These are phyloP conservation scores for Begonia loranthoides DNA, from an alignment of 306 rosid species.

Conservation along the genomic window DNA sequence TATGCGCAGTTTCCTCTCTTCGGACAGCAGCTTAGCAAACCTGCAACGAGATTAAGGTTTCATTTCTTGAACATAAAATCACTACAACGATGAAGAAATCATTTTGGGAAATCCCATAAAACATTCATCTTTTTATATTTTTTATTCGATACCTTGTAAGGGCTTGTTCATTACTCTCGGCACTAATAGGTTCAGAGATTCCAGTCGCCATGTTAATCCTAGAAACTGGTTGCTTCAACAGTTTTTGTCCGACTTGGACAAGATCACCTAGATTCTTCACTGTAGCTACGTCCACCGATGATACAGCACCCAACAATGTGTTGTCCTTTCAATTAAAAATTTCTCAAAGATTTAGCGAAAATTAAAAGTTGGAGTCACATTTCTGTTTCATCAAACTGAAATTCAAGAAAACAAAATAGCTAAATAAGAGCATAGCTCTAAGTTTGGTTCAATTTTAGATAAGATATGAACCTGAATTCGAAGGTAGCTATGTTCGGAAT, in stretches of 20 bases:
- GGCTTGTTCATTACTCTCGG: slow-evolving; percentile 15
- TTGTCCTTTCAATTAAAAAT: slow-evolving; percentile 11
- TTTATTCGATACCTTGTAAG: slow-evolving; percentile 8
- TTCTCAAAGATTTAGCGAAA: not conserved
- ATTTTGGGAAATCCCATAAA: too few species aligned
- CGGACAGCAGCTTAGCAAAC: too few species aligned
- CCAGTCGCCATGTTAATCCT: slow-evolving; percentile 15
- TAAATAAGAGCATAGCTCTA: not conserved
- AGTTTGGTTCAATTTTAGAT: not conserved
- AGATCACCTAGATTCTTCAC: slow-evolving; percentile 12
- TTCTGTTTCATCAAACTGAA: not conserved
- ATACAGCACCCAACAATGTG: slow-evolving; percentile 2
- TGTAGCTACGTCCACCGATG: slow-evolving; percentile 17
- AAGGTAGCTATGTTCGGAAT: slow-evolving; percentile 20
- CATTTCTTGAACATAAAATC: too few species aligned
- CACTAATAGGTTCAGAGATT: not conserved
- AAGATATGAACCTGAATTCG: slow-evolving; percentile 20
- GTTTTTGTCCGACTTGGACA: slow-evolving; percentile 8
- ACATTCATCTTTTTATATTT: not conserved
- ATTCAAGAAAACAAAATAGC: not conserved
- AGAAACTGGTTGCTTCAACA: slow-evolving; percentile 13
- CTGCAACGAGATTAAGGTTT: too few species aligned
- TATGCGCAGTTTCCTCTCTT: too few species aligned
- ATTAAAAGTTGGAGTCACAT: not conserved
- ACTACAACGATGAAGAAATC: too few species aligned